These are phyloP conservation scores for Manihot esculenta DNA, from an alignment of 441 rosid genomes.

Conservation along the genomic window DNA sequence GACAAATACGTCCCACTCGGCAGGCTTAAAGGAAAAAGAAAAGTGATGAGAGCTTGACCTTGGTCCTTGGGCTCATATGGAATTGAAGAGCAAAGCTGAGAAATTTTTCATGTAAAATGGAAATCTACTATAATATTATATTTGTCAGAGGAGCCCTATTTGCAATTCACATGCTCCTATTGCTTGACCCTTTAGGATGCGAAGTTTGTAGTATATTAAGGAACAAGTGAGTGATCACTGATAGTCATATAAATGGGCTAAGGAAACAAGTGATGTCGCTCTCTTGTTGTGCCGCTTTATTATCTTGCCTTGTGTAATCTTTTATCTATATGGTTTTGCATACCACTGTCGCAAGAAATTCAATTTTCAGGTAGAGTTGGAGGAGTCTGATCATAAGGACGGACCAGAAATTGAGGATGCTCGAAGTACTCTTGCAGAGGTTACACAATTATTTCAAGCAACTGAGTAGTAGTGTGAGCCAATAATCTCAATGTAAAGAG, in stretches of 20 bases:
- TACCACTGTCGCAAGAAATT: not conserved
- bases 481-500: constrained; percentile 12
- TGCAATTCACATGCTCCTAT: not conserved
- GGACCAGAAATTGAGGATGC: constrained; percentile 68
- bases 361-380: constrained; percentile 54
- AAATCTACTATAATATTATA: not conserved
- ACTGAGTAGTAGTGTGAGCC: constrained; percentile 38
- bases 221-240: not conserved
- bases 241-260: not conserved
- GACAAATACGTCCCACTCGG: not conserved
- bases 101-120: not conserved
- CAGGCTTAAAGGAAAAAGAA: not conserved
- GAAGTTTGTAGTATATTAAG: not conserved
- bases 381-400: constrained; percentile 47
- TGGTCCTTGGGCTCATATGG: not conserved
- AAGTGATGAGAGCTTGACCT: not conserved
- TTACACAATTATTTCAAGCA: constrained; percentile 54
- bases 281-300: not conserved
- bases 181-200: not conserved
- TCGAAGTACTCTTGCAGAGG: constrained; percentile 43
- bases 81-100: not conserved
- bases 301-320: not conserved
- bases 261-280: not conserved
- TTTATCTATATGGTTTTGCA: not conserved
- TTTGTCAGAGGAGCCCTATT: not conserved